These are phyloP conservation scores for Venturia oleaginea DNA, from an alignment of 2,329 filamentous ascomycete species.

Conservation along the genomic window DNA sequence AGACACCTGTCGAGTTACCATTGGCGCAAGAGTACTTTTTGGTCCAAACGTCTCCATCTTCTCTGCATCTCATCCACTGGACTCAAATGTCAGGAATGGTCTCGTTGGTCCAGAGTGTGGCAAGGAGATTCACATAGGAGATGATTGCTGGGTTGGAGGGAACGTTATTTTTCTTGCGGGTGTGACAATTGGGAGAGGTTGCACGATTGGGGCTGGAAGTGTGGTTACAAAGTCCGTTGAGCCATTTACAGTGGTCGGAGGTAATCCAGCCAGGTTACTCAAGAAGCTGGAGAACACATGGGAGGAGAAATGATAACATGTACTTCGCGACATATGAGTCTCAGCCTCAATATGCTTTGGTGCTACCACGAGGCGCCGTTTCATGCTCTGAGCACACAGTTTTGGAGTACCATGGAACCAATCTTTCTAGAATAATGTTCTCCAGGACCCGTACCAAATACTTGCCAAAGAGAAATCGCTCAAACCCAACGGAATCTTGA, in stretches of 20 bases:
- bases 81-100: conserved; percentile 65
- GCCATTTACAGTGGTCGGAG: conserved; percentile 52
- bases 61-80: conserved; percentile 55
- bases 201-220: conserved; percentile 67
- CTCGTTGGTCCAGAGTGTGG: conserved; percentile 65
- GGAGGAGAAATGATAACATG: neutral
- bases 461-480: neutral
- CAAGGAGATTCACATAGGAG: conserved; percentile 62
- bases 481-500: neutral
- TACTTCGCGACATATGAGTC: neutral
- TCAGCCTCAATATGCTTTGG: neutral
- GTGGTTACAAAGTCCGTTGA: conserved; percentile 74
- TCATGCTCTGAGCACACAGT: neutral
- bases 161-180: conserved; percentile 56
- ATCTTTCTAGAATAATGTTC: neutral
- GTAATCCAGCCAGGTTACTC: conserved; percentile 49
- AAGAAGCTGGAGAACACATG: neutral
- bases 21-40: conserved; percentile 68
- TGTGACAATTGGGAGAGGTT: conserved; percentile 66
- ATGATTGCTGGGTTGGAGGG: conserved; percentile 60
- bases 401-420: neutral
- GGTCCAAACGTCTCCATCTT: conserved; percentile 72
- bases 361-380: neutral
- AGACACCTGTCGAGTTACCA: conserved; percentile 64
- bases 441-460: neutral